Evolutionary conservation across 129 eudicot genomes (phyloP), one percentile per base, ranked within the genome.

Genomic region (Chrysanthemum lavandulifolium): DNA sequence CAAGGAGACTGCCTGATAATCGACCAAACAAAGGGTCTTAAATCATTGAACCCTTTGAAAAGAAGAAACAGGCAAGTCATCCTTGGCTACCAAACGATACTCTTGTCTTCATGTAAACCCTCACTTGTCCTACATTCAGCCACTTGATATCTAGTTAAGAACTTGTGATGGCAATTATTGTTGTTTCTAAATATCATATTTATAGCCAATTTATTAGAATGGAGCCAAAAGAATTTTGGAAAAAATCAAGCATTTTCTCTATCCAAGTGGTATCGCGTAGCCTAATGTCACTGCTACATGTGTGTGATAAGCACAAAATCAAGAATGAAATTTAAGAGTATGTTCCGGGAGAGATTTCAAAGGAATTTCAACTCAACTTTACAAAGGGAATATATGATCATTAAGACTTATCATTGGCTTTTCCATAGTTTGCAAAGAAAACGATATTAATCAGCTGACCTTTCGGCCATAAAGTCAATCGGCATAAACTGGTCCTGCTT

Each of bases 181-280:
- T 15, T 18, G 66, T 67, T 71, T 55, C 10, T 52, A 18, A 14
- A 64, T 67, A 67, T 54, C 21, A 2, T 78, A 78, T 78, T 61
- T 78, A 78, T 78, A 71, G 68, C 45, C 77, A 45, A 13, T 11
- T 21, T 3, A 27, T 15, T 14, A 48, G 56, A 53, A 74, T 76
- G 36, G 18, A 2, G 45, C 52, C 47, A 65, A 36, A 29, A 68
- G 36, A 78, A 70, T 78, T 49, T 0, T 10, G 54, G 45, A 48
- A 68, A 53, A 36, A 10, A 52, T 10, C 33, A 8, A 29, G 59
- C 73, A 27, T 68, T 18, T 36, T 57, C 19, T 55, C 55, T 25
- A 55, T 47, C 14, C 55, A 72, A 29, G 14, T 58, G 67, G 67
- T 43, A 59, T 59, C 56, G n/a, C 4, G 36, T 68, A 19, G 21